Evolutionary conservation across 768 basidiomycete genomes (phyloP).

Genomic region (Tulasnella sp.): DNA sequence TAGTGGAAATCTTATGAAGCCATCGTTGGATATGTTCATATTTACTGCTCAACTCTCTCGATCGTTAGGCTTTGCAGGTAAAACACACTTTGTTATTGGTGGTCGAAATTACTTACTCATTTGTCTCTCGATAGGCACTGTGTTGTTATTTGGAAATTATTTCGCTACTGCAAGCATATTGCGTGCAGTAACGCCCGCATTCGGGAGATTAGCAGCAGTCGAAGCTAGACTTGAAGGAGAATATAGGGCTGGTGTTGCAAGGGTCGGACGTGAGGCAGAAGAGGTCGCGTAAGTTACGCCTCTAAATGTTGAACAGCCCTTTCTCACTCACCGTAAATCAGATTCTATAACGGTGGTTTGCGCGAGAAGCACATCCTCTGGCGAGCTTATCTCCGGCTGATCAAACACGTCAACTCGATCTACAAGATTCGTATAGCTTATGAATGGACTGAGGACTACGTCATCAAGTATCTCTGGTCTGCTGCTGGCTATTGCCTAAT

Average conservation of each 20-base stretch:
- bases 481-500: conserved; percentile 86
- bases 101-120: not conserved
- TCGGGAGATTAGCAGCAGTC: conserved; percentile 76
- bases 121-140: not conserved
- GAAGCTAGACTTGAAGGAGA: conserved; percentile 88
- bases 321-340: conserved; percentile 22
- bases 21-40: conserved; percentile 75
- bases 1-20: conserved; percentile 89
- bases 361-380: conserved; percentile 74
- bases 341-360: conserved; percentile 83
- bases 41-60: conserved; percentile 86
- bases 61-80: conserved; percentile 77
- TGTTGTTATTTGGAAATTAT: conserved; percentile 67
- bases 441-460: conserved; percentile 93
- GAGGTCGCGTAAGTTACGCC: conserved; percentile 64
- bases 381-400: conserved; percentile 61
- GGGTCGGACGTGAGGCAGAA: conserved; percentile 80
- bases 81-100: conserved; percentile 25
- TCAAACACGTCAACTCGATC: conserved; percentile 82
- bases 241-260: conserved; percentile 72
- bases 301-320: too few species aligned
- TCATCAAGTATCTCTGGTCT: conserved; percentile 94
- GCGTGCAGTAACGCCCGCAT: conserved; percentile 78
- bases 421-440: conserved; percentile 80
- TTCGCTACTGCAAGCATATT: conserved; percentile 75